Evolutionary conservation across 1,139 yeast species (phyloP).

Genomic region (Candida gigantensis): DNA sequence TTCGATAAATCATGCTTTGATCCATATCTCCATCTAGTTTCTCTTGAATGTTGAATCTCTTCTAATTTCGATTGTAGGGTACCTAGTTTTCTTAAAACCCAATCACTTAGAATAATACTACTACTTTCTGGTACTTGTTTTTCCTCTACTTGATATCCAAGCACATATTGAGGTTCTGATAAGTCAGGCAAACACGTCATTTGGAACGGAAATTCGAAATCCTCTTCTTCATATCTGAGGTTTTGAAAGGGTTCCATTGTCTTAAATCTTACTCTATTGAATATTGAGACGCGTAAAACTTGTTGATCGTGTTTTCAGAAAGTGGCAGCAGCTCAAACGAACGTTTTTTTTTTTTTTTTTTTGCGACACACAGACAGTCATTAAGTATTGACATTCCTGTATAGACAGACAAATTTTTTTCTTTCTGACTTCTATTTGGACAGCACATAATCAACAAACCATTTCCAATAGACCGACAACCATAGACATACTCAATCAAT

Average conservation of each 20-base stretch:
- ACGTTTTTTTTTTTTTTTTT: too few species aligned
- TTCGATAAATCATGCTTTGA: slow-evolving; percentile 7
- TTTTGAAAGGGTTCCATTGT: too few species aligned
- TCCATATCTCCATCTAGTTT: slow-evolving; percentile 13
- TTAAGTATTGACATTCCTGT: too few species aligned
- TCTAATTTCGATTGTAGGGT: slow-evolving; percentile 39
- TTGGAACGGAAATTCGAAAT: slow-evolving; percentile 16
- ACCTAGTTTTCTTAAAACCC: slow-evolving; percentile 38
- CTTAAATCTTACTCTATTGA: too few species aligned
- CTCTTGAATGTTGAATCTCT: slow-evolving; percentile 21
- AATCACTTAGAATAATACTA: slow-evolving; percentile 15
- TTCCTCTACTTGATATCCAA: slow-evolving; percentile 18
- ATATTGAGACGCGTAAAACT: neutral
- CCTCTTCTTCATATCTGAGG: too few species aligned
- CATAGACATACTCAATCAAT: slow-evolving; percentile 20
- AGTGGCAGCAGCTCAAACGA: too few species aligned
- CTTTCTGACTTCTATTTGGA: neutral
- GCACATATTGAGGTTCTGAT: slow-evolving; percentile 19
- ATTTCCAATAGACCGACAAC: neutral
- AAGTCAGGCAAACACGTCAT: slow-evolving; percentile 28
- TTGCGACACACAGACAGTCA: too few species aligned
- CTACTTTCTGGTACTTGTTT: slow-evolving; percentile 4
- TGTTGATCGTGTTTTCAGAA: too few species aligned
- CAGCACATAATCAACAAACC: slow-evolving; percentile 2
- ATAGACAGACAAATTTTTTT: too few species aligned